Percentiles rank a stretch among this genome's conserved stretches.
phyloP scores from a whole-genome alignment of 495 filamentous ascomycete genomes.

The Amphirosellinia nigrospora region DNA sequence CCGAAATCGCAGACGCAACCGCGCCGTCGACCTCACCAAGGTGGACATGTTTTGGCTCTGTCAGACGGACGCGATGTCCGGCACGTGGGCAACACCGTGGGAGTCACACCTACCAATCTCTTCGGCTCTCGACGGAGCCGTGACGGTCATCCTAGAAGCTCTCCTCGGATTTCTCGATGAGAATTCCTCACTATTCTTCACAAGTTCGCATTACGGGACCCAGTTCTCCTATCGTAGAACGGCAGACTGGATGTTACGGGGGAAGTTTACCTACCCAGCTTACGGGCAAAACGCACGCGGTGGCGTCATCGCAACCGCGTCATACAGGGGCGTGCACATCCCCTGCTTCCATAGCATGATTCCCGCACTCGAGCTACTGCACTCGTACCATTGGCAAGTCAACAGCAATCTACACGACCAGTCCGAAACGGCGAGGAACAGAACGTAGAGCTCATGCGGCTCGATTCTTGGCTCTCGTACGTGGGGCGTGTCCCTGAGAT shows the following conservation, averaged over 20 bases:
- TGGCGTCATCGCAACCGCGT: not conserved
- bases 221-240: not conserved
- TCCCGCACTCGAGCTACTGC: not conserved
- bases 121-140: conserved; percentile 8
- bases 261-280: not conserved
- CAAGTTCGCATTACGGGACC: not conserved
- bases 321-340: not conserved
- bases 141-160: conserved; percentile 1
- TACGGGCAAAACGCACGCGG: conserved; percentile 14
- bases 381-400: conserved; percentile 7
- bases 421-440: not conserved
- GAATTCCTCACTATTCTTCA: not conserved
- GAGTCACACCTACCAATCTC: not conserved
- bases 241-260: not conserved
- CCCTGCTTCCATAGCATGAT: not conserved
- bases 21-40: conserved; percentile 6
- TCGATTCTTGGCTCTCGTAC: conserved; percentile 7
- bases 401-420: not conserved
- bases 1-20: not conserved
- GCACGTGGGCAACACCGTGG: conserved; percentile 8
- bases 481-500: conserved; percentile 1
- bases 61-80: not conserved
- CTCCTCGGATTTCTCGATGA: conserved; percentile 13
- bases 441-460: conserved; percentile 6
- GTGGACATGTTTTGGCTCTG: conserved; percentile 17